A percentile compares a stretch with the other conserved stretches of the same genome.
phyloP scores from a whole-genome alignment of 306 rosid species.

The Fagus crenata region DNA sequence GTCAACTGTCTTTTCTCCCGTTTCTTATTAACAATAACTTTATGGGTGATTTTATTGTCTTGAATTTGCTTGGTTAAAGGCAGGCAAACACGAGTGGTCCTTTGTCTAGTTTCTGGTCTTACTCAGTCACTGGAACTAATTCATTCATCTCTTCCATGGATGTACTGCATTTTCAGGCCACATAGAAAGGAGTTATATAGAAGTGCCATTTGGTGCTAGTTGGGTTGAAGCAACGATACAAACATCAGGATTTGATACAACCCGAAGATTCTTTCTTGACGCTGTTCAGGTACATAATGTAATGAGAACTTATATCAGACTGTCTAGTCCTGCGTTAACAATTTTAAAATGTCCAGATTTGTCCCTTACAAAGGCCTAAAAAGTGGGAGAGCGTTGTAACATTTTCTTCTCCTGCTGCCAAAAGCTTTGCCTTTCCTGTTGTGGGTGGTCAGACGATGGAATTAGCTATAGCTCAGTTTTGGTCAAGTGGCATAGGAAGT shows the following conservation, averaged over 20 bases:
- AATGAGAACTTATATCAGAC: conserved; percentile 18
- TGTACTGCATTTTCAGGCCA: conserved; percentile 58
- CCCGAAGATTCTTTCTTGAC: conserved; percentile 78
- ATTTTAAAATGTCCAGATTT: conserved; percentile 59
- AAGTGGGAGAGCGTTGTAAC: conserved; percentile 76
- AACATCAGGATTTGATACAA: conserved; percentile 79
- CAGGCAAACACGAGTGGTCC: conserved; percentile 9
- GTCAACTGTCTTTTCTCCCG: conserved; percentile 27
- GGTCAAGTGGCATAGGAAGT: conserved; percentile 97
- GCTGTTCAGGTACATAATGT: conserved; percentile 74
- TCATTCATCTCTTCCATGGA: conserved; percentile 24
- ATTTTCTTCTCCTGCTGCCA: conserved; percentile 75
- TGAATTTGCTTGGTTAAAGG: conserved; percentile 5
- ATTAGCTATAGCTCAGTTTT: conserved; percentile 81
- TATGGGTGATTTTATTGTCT: conserved; percentile 18
- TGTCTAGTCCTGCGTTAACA: conserved; percentile 34
- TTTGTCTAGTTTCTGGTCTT: conserved; percentile 24
- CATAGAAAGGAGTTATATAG: conserved; percentile 85
- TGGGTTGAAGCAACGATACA: conserved; percentile 92
- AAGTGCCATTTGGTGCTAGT: conserved; percentile 82
- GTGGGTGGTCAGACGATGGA: conserved; percentile 93
- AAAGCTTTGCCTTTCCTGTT: conserved; percentile 78
- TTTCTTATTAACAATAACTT: conserved; percentile 8
- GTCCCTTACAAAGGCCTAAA: conserved; percentile 76
- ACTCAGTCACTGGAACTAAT: conserved; percentile 7